These are phyloP conservation scores for Sodiomyces alkalinus DNA, from an alignment of 2,329 filamentous ascomycete species.

Conservation along the genomic window DNA sequence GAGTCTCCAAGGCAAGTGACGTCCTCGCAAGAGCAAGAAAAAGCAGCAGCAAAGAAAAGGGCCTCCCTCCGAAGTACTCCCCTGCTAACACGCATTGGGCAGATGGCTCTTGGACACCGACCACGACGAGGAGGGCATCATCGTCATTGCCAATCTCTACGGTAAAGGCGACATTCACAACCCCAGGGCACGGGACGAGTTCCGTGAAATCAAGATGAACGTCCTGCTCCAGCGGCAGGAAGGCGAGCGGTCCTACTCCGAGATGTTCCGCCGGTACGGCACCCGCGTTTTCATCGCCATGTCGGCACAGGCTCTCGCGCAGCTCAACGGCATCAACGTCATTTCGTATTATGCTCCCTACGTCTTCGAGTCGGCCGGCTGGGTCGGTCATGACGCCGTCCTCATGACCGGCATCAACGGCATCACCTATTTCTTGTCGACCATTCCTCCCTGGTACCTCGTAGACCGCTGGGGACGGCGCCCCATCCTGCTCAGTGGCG, in stretches of 20 bases:
- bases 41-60: too few species aligned
- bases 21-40: too few species aligned
- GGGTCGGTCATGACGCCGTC: conserved; percentile 77
- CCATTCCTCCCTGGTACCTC: conserved; percentile 92
- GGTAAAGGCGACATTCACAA: conserved; percentile 93
- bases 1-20: conserved; percentile 74
- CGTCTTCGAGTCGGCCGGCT: conserved; percentile 95
- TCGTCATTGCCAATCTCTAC: conserved; percentile 95
- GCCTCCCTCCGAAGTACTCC: conserved; percentile 2
- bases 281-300: conserved; percentile 96
- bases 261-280: conserved; percentile 90
- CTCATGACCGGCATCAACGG: conserved; percentile 97
- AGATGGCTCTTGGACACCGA: conserved; percentile 97
- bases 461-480: conserved; percentile 86
- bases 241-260: conserved; percentile 76
- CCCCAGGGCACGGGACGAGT: conserved; percentile 82
- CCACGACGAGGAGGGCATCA: conserved; percentile 94
- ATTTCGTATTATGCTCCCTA: conserved; percentile 97
- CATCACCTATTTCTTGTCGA: conserved; percentile 76
- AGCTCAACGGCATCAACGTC: conserved; percentile 98
- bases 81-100: conserved; percentile 12
- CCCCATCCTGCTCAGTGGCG: conserved; percentile 77
- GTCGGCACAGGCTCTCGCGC: conserved; percentile 90
- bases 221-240: conserved; percentile 88
- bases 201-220: conserved; percentile 97